Base-by-base conservation (phyloP, 371 early-diverging fungal genomes). In the Dichotomocladium elegans region DNA sequence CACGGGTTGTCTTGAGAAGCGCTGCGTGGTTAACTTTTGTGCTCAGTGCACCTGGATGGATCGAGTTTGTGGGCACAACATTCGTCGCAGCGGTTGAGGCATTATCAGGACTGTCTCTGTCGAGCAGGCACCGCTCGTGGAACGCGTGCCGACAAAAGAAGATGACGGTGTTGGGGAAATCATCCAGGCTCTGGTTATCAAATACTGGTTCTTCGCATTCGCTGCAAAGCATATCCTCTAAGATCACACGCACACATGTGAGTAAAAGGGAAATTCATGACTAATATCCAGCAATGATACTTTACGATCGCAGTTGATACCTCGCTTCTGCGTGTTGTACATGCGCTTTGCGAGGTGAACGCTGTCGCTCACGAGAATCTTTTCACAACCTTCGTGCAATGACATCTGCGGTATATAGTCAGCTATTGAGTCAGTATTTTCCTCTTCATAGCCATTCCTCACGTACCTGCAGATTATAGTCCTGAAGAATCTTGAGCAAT, bases 351-450 rank as follows among this genome's bases (percentile, higher is more conserved):
- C 83, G 45, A 93, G 72, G 31, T 83, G 82, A 22, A 88, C 83
- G 43, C 91, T 89, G 62, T 96, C 95, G 47, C 83, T 85, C 9
- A 88, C 82, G 30, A 95, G 63, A 41, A 96, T 92, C 49, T 87
- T 87, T 54, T 88, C 82, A 64, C 94, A 94, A 0, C 94, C 95
- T 61, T 90, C 84, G 28, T 90, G 83, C 31, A 96, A 69, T 3
- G 87, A 86, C 80, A 71, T 70, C 64, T 79, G 70, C 52, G 63
- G 29, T 14, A 50, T 22, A 12, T n/a, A n/a, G n/a, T 11, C 11
- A 24, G 5, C 27, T 35, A 26, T 21, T 8, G 3, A 21, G 21
- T 15, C 25, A 9, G 10, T 4, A 2, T 25, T 44, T 44, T 26
- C 19, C 10, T 46, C 19, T 41, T 27, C 41, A 41, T 6, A 26